Percentiles rank a stretch among this genome's conserved stretches.
phyloP scores from a whole-genome alignment of 805 yeast genomes.

The Kazachstania psychrophila region DNA sequence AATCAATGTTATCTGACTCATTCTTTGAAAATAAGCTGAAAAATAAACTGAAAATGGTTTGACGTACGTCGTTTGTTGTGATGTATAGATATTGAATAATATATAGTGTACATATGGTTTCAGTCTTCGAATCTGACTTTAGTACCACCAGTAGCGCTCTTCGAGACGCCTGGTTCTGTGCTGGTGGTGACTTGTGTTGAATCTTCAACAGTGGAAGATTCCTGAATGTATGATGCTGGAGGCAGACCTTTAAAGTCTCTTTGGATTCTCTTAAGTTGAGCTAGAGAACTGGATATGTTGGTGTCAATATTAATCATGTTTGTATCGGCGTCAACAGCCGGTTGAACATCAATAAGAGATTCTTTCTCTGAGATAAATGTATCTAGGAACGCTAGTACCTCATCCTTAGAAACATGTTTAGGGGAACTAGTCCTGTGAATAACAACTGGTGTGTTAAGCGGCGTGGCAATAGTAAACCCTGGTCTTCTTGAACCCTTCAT shows the following conservation, averaged over 20 bases:
- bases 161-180: slow-evolving; percentile 9
- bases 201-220: background rate
- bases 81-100: no score
- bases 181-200: background rate
- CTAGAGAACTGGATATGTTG: slow-evolving; percentile 27
- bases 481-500: slow-evolving; percentile 21
- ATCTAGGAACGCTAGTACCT: slow-evolving; percentile 21
- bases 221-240: slow-evolving; percentile 33
- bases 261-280: slow-evolving; percentile 65
- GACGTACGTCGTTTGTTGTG: no score
- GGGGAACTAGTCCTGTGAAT: slow-evolving; percentile 19
- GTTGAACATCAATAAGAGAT: slow-evolving; percentile 6
- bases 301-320: slow-evolving; percentile 18
- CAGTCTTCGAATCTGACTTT: slow-evolving; percentile 23
- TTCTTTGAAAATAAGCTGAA: background rate
- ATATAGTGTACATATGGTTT: no score
- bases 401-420: slow-evolving; percentile 21
- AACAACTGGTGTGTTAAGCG: slow-evolving; percentile 25
- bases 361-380: slow-evolving; percentile 24
- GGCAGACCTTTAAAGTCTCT: slow-evolving; percentile 76
- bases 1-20: no score
- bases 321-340: background rate
- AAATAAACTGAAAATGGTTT: background rate
- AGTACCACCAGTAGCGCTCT: slow-evolving; percentile 24
- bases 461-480: slow-evolving; percentile 10